These are phyloP conservation scores for Porpolomopsis calyptriformis DNA, from an alignment of 768 basidiomycete genomes.

Conservation along the genomic window DNA sequence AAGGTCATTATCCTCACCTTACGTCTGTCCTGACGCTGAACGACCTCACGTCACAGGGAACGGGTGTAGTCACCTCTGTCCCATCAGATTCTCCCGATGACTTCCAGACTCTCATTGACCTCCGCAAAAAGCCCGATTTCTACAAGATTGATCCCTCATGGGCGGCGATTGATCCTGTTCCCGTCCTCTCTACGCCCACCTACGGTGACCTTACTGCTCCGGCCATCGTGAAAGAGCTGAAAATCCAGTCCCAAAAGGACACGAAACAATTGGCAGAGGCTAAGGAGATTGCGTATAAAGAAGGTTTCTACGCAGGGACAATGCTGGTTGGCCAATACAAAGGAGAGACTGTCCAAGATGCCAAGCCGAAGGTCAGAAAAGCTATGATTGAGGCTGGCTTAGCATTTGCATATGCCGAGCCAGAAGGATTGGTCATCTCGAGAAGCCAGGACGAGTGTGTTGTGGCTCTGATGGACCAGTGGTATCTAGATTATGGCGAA, in stretches of 20 bases:
- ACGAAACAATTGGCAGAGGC: slow-evolving; percentile 88
- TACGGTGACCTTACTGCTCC: slow-evolving; percentile 89
- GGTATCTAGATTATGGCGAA: slow-evolving; percentile 98
- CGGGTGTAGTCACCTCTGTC: slow-evolving; percentile 95
- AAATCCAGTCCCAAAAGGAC: slow-evolving; percentile 94
- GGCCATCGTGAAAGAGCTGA: slow-evolving; percentile 73
- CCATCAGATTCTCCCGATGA: slow-evolving; percentile 99
- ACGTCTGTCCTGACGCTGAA: neutral
- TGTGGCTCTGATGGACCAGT: slow-evolving; percentile 96
- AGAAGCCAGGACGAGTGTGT: slow-evolving; percentile 96
- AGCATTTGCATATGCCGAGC: slow-evolving; percentile 91
- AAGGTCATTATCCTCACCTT: slow-evolving; percentile 35
- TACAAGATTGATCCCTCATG: slow-evolving; percentile 91
- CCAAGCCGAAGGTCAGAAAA: slow-evolving; percentile 81
- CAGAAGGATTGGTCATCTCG: slow-evolving; percentile 82
- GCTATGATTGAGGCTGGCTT: slow-evolving; percentile 67
- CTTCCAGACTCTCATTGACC: slow-evolving; percentile 77
- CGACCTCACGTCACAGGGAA: slow-evolving; percentile 44
- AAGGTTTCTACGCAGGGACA: slow-evolving; percentile 90
- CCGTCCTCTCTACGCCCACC: slow-evolving; percentile 80
- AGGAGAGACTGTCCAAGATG: slow-evolving; percentile 80
- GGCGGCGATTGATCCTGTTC: slow-evolving; percentile 75
- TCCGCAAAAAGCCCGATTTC: slow-evolving; percentile 92
- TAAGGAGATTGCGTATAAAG: slow-evolving; percentile 96
- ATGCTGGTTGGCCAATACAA: slow-evolving; percentile 91